A percentile compares a stretch with the other conserved stretches of the same genome.
Evolutionary conservation across 345 rosid species (phyloP).

Genomic region (Isatis tinctoria): DNA sequence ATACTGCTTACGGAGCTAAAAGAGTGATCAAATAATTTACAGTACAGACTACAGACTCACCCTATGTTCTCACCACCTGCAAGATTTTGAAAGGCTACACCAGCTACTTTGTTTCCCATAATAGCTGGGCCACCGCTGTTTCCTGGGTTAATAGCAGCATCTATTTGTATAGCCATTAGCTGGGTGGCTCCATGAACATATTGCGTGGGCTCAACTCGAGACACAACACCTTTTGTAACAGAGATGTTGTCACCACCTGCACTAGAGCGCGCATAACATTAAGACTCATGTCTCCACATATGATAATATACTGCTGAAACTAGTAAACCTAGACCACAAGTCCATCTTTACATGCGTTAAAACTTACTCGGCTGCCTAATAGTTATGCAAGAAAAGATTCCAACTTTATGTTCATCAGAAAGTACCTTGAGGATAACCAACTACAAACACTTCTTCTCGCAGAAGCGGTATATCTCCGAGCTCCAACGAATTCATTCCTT

Average conservation of each 20-base stretch:
- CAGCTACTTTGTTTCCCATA: slow-evolving; percentile 83
- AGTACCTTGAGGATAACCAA: slow-evolving; percentile 91
- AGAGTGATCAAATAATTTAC: neutral
- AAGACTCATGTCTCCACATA: slow-evolving; percentile 17
- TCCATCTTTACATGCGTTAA: neutral
- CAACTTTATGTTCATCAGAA: neutral
- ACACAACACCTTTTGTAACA: slow-evolving; percentile 94
- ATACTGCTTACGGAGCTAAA: neutral
- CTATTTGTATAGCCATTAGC: slow-evolving; percentile 91
- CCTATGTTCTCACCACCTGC: slow-evolving; percentile 93
- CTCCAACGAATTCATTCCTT: slow-evolving; percentile 58
- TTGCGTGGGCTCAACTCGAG: slow-evolving; percentile 89
- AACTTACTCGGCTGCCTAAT: neutral
- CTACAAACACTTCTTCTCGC: slow-evolving; percentile 75
- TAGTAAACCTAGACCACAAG: neutral
- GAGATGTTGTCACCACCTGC: slow-evolving; percentile 92
- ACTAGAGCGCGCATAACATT: slow-evolving; percentile 39
- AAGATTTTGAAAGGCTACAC: slow-evolving; percentile 90
- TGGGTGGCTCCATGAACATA: slow-evolving; percentile 84
- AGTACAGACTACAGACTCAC: slow-evolving; percentile 45
- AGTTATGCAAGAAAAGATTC: neutral
- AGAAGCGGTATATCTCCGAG: slow-evolving; percentile 72
- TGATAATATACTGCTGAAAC: neutral
- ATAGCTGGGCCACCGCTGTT: slow-evolving; percentile 93
- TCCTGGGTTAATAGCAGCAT: slow-evolving; percentile 93